Percentiles rank a stretch among this genome's conserved stretches.
Evolutionary conservation across 805 yeast species (phyloP).

Genomic region (Candida orba): DNA sequence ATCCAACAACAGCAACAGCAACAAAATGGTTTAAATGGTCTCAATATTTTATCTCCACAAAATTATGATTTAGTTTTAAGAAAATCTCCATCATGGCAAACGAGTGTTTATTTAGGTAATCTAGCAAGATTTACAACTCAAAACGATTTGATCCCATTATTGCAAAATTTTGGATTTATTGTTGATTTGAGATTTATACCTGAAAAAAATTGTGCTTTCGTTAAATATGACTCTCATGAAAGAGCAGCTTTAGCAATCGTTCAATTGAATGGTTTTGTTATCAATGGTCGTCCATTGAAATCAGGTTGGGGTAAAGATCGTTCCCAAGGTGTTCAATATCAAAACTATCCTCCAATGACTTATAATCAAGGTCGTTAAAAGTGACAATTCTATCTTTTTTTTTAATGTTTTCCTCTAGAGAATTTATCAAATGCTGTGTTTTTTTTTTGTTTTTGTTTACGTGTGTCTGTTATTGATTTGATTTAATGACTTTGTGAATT

Average conservation of each 20-base stretch:
- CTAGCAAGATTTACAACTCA: constrained; percentile 72
- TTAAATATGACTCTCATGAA: constrained; percentile 79
- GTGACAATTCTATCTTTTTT: background rate
- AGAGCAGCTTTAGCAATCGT: constrained; percentile 84
- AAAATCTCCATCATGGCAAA: constrained; percentile 77
- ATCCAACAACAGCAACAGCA: background rate
- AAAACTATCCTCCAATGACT: constrained; percentile 8
- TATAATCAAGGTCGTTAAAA: constrained; percentile 9
- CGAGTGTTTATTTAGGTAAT: constrained; percentile 84
- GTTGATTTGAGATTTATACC: constrained; percentile 75
- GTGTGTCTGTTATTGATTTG: background rate
- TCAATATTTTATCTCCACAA: constrained; percentile 35
- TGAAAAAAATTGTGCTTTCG: constrained; percentile 84
- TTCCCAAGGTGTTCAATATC: constrained; percentile 7
- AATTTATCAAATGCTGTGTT: background rate
- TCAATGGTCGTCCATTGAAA: constrained; percentile 72
- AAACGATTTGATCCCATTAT: constrained; percentile 61
- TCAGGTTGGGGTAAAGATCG: constrained; percentile 84
- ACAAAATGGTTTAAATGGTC: constrained; percentile 4
- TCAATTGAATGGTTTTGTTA: constrained; percentile 60
- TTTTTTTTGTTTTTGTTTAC: background rate
- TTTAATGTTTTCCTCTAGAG: background rate
- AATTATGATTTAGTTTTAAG: constrained; percentile 64
- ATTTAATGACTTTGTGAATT: too few relatives aligned
- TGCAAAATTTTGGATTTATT: constrained; percentile 77